These are phyloP conservation scores for Neofusicoccum kwambonambiense DNA, from an alignment of 2,329 filamentous ascomycete species.

Conservation along the genomic window DNA sequence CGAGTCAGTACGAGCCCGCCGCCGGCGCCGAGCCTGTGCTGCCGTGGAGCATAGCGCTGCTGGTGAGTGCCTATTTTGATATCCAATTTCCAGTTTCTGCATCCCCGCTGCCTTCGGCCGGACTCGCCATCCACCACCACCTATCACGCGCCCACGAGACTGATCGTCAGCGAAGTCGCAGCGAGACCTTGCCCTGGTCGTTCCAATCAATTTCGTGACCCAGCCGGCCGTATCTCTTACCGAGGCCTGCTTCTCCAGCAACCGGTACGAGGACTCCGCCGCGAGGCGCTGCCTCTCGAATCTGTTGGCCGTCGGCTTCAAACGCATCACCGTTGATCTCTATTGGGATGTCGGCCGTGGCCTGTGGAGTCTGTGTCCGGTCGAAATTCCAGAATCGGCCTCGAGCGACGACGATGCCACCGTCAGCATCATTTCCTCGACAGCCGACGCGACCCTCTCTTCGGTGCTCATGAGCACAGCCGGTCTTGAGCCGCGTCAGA, in stretches of 20 bases:
- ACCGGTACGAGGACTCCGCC: conserved; percentile 53
- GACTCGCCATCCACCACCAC: background rate
- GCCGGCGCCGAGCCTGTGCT: conserved; percentile 17
- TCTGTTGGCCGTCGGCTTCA: conserved; percentile 59
- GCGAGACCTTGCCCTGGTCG: conserved; percentile 57
- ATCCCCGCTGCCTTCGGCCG: background rate
- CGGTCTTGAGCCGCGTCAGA: conserved; percentile 2
- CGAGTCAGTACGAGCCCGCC: conserved; percentile 21
- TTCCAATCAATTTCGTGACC: conserved; percentile 64
- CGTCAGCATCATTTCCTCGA: conserved; percentile 22
- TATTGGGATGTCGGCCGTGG: conserved; percentile 60
- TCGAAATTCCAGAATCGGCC: conserved; percentile 44
- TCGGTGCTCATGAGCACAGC: conserved; percentile 1
- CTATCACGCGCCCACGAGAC: background rate
- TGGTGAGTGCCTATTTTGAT: conserved; percentile 20
- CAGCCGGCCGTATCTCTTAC: conserved; percentile 56
- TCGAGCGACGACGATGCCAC: conserved; percentile 21
- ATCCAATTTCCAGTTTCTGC: background rate
- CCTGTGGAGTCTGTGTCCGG: conserved; percentile 62
- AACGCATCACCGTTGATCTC: conserved; percentile 58
- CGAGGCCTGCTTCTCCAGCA: conserved; percentile 58
- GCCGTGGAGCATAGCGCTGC: conserved; percentile 22
- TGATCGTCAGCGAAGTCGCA: conserved; percentile 49
- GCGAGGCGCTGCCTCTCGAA: conserved; percentile 61
- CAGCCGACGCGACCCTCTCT: background rate